Evolutionary conservation across 257 asterid genomes (phyloP).

Genomic region (Petunia axillaris): DNA sequence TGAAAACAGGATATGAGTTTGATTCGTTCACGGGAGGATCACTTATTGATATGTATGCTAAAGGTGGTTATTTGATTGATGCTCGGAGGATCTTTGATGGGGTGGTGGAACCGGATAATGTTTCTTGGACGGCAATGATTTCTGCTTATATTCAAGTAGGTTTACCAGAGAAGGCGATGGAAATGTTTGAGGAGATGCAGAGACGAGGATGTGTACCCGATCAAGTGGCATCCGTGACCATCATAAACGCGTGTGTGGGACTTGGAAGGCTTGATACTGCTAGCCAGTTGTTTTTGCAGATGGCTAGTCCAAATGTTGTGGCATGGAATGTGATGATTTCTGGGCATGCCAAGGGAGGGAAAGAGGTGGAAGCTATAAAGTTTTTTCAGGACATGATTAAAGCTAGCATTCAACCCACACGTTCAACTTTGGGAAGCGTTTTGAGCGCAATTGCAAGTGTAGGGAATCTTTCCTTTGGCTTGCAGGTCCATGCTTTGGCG

Average conservation of each 20-base stretch:
- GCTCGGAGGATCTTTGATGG: slow-evolving; percentile 71
- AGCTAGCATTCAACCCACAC: slow-evolving; percentile 67
- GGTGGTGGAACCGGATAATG: slow-evolving; percentile 53
- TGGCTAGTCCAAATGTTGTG: slow-evolving; percentile 62
- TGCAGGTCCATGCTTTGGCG: slow-evolving; percentile 85
- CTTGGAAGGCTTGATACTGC: slow-evolving; percentile 78
- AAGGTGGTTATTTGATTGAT: slow-evolving; percentile 56
- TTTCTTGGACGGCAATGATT: slow-evolving; percentile 88
- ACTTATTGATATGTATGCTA: slow-evolving; percentile 83
- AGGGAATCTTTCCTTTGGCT: slow-evolving; percentile 55
- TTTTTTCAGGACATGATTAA: slow-evolving; percentile 62
- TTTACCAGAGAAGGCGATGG: slow-evolving; percentile 56
- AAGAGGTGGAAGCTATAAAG: slow-evolving; percentile 60
- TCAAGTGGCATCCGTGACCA: slow-evolving; percentile 68
- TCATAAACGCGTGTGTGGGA: slow-evolving; percentile 61
- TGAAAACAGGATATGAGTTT: slow-evolving; percentile 55
- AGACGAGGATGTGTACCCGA: slow-evolving; percentile 61
- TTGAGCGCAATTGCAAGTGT: slow-evolving; percentile 71
- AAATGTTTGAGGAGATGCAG: slow-evolving; percentile 66
- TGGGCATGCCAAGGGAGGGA: slow-evolving; percentile 70
- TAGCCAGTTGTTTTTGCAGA: slow-evolving; percentile 50
- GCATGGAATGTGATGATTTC: slow-evolving; percentile 95
- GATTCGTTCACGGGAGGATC: slow-evolving; percentile 74
- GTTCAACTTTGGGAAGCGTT: slow-evolving; percentile 84
- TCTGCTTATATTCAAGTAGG: slow-evolving; percentile 75